These are phyloP conservation scores for Ceratocystis albifundus DNA, from an alignment of 2,329 filamentous ascomycete genomes.

Conservation along the genomic window DNA sequence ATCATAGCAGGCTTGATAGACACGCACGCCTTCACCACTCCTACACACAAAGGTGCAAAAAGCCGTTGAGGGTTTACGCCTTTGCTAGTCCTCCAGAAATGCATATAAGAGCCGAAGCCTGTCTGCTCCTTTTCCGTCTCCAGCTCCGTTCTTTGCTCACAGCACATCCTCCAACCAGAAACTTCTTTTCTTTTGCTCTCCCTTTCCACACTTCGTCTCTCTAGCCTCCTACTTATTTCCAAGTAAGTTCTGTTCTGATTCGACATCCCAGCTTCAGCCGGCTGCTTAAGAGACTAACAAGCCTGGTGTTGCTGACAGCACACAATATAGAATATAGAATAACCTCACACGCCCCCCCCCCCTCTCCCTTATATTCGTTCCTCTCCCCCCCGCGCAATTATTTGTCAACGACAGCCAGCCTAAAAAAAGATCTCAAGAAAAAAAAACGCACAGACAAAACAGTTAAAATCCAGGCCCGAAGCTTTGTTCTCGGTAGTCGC, in stretches of 20 bases:
- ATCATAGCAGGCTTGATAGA: background rate
- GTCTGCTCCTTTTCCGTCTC: background rate
- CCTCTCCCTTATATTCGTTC: background rate
- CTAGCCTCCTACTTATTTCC: background rate
- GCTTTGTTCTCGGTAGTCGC: slow-evolving; percentile 7
- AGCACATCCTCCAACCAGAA: background rate
- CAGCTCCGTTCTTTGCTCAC: background rate
- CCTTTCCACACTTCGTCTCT: background rate
- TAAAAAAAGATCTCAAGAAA: slow-evolving; percentile 10
- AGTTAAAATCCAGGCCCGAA: slow-evolving; percentile 10
- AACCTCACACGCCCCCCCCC: background rate
- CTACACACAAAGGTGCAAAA: background rate
- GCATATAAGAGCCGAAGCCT: background rate
- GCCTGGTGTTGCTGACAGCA: background rate
- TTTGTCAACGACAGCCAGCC: slow-evolving; percentile 6
- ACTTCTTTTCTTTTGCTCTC: background rate
- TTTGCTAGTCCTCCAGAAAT: background rate
- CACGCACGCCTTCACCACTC: background rate
- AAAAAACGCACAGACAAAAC: slow-evolving; percentile 12
- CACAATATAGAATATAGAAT: no score
- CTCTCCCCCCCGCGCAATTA: background rate
- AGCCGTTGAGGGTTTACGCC: background rate
- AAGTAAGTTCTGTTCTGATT: background rate
- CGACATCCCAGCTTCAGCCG: background rate
- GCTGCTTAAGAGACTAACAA: background rate